phyloP scores from a whole-genome alignment of 768 basidiomycete genomes.

The Hydnum rufescens region DNA sequence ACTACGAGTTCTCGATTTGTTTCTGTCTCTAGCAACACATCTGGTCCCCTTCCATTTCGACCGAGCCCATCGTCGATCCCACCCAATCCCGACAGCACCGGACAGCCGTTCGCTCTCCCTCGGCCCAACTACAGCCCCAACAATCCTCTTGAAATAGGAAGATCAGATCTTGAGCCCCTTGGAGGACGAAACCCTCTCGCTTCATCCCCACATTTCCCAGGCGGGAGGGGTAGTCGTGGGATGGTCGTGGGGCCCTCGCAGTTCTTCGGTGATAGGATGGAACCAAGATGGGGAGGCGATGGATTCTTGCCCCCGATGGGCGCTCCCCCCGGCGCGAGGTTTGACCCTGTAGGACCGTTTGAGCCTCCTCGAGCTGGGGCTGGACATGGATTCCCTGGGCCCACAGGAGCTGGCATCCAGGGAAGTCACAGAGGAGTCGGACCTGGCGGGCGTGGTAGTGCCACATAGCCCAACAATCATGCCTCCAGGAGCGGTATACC shows the following conservation, averaged over 20 bases:
- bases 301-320: constrained; percentile 73
- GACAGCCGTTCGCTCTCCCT: constrained; percentile 27
- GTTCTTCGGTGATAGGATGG: constrained; percentile 40
- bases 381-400: constrained; percentile 6
- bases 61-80: constrained; percentile 6
- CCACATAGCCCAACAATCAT: constrained; percentile 50
- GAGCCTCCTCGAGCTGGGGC: background rate
- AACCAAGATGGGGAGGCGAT: constrained; percentile 66
- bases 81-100: constrained; percentile 31
- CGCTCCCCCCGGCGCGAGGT: constrained; percentile 74
- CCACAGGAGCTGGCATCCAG: constrained; percentile 13
- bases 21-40: background rate
- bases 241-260: constrained; percentile 82
- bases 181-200: constrained; percentile 24
- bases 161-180: constrained; percentile 66
- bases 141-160: constrained; percentile 60
- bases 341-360: constrained; percentile 62
- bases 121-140: constrained; percentile 18
- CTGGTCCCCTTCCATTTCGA: background rate
- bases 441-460: background rate
- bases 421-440: constrained; percentile 13
- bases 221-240: constrained; percentile 40
- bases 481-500: too few relatives aligned
- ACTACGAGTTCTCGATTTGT: background rate
- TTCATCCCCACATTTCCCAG: constrained; percentile 39